Percentiles rank a stretch among this genome's conserved stretches.
phyloP scores from a whole-genome alignment of 306 rosid species.

The Arachis stenosperma region DNA sequence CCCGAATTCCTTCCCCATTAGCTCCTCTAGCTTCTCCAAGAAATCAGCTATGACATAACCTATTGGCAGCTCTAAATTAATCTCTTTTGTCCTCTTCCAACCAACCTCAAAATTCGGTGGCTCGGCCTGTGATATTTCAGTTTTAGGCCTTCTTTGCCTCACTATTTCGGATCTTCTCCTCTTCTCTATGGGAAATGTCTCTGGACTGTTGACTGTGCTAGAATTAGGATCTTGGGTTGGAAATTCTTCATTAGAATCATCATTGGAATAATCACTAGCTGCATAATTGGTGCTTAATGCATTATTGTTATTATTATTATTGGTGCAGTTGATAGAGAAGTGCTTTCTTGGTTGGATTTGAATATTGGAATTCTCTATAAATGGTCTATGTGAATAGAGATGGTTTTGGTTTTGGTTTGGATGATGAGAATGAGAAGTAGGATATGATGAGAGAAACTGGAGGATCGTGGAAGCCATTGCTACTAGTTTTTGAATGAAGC shows the following conservation, averaged over 20 bases:
- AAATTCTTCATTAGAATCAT: conserved; percentile 36
- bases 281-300: conserved; percentile 26
- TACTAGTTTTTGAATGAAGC: conserved; percentile 19
- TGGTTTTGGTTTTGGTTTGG: conserved; percentile 19
- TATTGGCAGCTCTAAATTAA: conserved; percentile 68
- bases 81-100: conserved; percentile 91
- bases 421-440: conserved; percentile 37
- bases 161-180: conserved; percentile 77
- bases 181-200: conserved; percentile 76
- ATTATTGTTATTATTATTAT: neutral
- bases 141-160: conserved; percentile 46
- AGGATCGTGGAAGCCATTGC: conserved; percentile 70
- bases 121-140: conserved; percentile 52
- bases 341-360: conserved; percentile 39
- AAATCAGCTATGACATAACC: conserved; percentile 84
- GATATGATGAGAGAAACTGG: conserved; percentile 47
- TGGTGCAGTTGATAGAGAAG: conserved; percentile 50
- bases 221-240: conserved; percentile 55
- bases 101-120: conserved; percentile 89
- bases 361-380: conserved; percentile 30
- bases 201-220: conserved; percentile 63
- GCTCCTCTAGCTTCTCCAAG: conserved; percentile 74
- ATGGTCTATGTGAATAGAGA: conserved; percentile 31
- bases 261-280: conserved; percentile 21
- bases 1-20: conserved; percentile 83